Conservation (phyloP, 2,329 filamentous ascomycete species). For the Penicillium sp. region DNA sequence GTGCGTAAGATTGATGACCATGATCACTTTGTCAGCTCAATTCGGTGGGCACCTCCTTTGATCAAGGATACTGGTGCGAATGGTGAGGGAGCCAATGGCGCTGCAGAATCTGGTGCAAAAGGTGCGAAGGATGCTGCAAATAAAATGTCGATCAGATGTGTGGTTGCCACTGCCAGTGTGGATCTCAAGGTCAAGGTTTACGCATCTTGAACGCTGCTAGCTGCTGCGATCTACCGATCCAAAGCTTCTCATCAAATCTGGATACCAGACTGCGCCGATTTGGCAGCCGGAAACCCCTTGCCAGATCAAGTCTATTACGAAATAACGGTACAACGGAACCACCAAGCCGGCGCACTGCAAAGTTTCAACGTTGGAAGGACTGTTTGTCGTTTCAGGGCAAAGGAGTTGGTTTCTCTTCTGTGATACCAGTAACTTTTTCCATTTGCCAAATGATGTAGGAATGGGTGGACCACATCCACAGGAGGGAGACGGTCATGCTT, state of each 20-base stretch:
- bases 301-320: constrained; percentile 8
- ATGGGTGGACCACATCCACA: constrained; percentile 9
- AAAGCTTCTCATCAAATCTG: not conserved
- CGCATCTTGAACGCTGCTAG: constrained; percentile 14
- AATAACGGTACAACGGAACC: constrained; percentile 4
- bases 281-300: not conserved
- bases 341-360: constrained; percentile 3
- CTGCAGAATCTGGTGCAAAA: constrained; percentile 13
- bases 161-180: constrained; percentile 84
- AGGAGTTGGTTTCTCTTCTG: constrained; percentile 27
- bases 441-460: constrained; percentile 18
- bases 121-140: constrained; percentile 16
- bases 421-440: constrained; percentile 27
- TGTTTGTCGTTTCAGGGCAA: constrained; percentile 21
- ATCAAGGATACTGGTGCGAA: constrained; percentile 20
- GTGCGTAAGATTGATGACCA: constrained; percentile 78
- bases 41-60: constrained; percentile 72
- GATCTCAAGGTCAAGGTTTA: constrained; percentile 59
- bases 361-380: constrained; percentile 12
- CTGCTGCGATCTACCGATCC: not conserved
- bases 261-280: not conserved
- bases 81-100: constrained; percentile 15
- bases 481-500: constrained; percentile 2
- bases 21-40: constrained; percentile 79
- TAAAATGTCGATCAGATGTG: constrained; percentile 67